Base-by-base conservation (phyloP, 2,329 filamentous ascomycete species). In the Huntiella savannae region DNA sequence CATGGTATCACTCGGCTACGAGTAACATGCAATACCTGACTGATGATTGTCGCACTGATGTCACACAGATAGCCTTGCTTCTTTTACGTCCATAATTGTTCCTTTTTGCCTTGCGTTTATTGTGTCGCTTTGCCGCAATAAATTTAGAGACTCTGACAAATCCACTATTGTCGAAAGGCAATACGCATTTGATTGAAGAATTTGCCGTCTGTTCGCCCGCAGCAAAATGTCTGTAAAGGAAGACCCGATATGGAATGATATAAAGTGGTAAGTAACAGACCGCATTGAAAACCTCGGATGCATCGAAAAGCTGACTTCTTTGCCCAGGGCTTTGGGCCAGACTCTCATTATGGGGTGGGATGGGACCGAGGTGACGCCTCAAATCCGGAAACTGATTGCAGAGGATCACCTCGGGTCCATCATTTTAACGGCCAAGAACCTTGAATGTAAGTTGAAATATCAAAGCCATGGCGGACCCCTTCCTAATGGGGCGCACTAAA, bases 321-420 rank as follows among this genome's bases (percentile, higher is more conserved):
- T 12, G 35, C 54, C 50, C 56, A 78, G 75, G 69, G 73, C 74
- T 51, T 77, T 84, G 66, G 80, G 81, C 51, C 80, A 85, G 67
- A 73, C 79, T 66, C 69, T 85, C 60, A 79, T 82, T 60, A 83
- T 86, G 78, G 82, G 82, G 59, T 92, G 84, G 69, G 82, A 91
- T 67, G 83, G 83, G 51, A 84, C 80, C 47, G 74, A 82, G 59
- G 78, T 91, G 46, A 88, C 82, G 19, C 82, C 82, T 50, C 82
- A 87, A 61, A 86, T 91, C 58, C 76, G 75, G 53, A 78, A 75
- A 54, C 71, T 87, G 53, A 91, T 93, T 56, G 77, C 83, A 59
- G 73, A 84, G 54, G 77, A 88, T 59, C 82, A 96, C 59, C 70
- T 98, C 41, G 91, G 91, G 47, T 91, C 85, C 45, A 82, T 96